Percentiles rank a stretch among this genome's conserved stretches.
phyloP scores from a whole-genome alignment of 495 filamentous ascomycete genomes.

The Talaromyces ruber region DNA sequence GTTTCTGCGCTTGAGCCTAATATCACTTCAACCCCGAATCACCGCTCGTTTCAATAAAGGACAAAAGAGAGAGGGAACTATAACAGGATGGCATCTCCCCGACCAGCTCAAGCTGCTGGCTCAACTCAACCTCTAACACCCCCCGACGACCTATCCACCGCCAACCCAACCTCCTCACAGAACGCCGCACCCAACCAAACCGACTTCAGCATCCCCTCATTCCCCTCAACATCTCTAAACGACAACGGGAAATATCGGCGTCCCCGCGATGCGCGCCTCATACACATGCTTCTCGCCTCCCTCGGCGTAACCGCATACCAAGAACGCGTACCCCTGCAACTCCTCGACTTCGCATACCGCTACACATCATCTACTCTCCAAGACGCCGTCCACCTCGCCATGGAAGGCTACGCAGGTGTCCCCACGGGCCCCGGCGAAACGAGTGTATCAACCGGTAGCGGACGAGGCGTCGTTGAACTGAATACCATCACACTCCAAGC shows the following conservation, averaged over 20 bases:
- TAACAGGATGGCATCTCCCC: conserved; percentile 34
- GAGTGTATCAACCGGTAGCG: conserved; percentile 7
- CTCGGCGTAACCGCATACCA: conserved; percentile 87
- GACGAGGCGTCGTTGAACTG: conserved; percentile 25
- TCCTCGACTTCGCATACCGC: conserved; percentile 96
- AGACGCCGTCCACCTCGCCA: conserved; percentile 43
- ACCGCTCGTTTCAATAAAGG: neutral
- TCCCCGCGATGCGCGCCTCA: conserved; percentile 81
- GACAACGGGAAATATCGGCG: conserved; percentile 60
- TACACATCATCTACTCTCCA: conserved; percentile 47
- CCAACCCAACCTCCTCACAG: conserved; percentile 11
- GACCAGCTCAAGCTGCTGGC: conserved; percentile 23
- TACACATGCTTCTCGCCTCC: conserved; percentile 83
- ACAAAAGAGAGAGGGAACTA: neutral
- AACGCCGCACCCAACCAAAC: conserved; percentile 15
- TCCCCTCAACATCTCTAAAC: conserved; percentile 46
- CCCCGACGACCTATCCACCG: conserved; percentile 29
- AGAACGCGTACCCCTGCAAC: conserved; percentile 85
- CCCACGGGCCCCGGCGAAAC: conserved; percentile 5
- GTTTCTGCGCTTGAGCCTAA: neutral
- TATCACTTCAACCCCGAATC: neutral
- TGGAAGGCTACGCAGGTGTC: conserved; percentile 41
- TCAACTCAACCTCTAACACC: conserved; percentile 37
- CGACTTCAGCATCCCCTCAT: conserved; percentile 24
- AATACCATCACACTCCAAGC: conserved; percentile 45